A percentile compares a stretch with the other conserved stretches of the same genome.
phyloP scores from a whole-genome alignment of 805 yeast genomes.

The Zygoascus tannicola region DNA sequence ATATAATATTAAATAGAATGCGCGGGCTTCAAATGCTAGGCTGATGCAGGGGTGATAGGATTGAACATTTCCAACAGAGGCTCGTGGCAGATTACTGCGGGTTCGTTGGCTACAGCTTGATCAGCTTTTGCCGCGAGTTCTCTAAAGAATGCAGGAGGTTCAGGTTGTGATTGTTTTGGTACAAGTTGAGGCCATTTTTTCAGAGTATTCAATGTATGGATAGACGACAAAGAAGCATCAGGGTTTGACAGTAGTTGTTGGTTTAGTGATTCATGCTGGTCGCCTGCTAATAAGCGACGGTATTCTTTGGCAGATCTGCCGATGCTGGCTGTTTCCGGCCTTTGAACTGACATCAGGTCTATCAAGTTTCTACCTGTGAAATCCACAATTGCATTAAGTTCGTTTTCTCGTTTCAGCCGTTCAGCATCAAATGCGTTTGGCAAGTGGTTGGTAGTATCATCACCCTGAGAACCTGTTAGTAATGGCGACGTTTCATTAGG shows the following conservation, averaged over 20 bases:
- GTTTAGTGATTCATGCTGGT: too few relatives aligned
- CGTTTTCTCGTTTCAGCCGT: constrained; percentile 11
- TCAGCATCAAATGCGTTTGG: constrained; percentile 3
- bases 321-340: constrained; percentile 12
- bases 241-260: too few relatives aligned
- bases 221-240: not conserved
- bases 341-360: constrained; percentile 15
- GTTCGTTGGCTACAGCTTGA: constrained; percentile 12
- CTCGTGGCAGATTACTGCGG: constrained; percentile 3
- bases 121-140: constrained; percentile 11
- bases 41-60: too few relatives aligned
- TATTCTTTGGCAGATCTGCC: constrained; percentile 13
- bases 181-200: not conserved
- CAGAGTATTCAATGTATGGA: not conserved
- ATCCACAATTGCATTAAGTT: constrained; percentile 12
- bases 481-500: constrained; percentile 8
- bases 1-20: too few relatives aligned
- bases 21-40: too few relatives aligned
- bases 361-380: constrained; percentile 16
- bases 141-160: constrained; percentile 12
- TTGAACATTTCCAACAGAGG: not conserved
- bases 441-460: not conserved
- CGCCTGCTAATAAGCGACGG: constrained; percentile 9
- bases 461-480: not conserved
- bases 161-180: not conserved